A percentile compares a stretch with the other conserved stretches of the same genome.
These are phyloP conservation scores for Fragaria iinumae DNA, from an alignment of 306 rosid genomes.

Conservation along the genomic window DNA sequence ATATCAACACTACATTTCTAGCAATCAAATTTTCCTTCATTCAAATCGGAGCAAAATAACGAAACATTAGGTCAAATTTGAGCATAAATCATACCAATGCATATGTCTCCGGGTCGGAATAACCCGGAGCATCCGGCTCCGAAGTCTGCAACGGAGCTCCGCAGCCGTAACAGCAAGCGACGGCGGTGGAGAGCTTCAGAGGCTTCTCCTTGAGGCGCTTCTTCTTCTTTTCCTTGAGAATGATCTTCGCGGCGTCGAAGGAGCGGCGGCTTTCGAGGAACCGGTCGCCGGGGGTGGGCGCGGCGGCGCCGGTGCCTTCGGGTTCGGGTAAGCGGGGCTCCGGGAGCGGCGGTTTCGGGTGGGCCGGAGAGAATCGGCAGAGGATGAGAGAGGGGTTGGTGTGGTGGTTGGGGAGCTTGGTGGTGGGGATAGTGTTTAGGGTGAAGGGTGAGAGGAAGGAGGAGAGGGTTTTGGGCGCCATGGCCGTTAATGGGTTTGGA, in stretches of 20 bases:
- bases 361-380: conserved; percentile 37
- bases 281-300: conserved; percentile 78
- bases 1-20: background rate
- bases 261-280: conserved; percentile 63
- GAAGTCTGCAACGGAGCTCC: conserved; percentile 87
- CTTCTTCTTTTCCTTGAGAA: conserved; percentile 46
- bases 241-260: conserved; percentile 57
- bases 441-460: conserved; percentile 41
- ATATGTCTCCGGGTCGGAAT: conserved; percentile 60
- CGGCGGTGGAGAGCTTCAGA: conserved; percentile 40
- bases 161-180: conserved; percentile 74
- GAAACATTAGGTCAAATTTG: background rate
- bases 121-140: conserved; percentile 74
- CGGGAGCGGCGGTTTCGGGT: conserved; percentile 26
- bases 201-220: conserved; percentile 43
- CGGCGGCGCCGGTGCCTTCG: conserved; percentile 72
- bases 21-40: background rate
- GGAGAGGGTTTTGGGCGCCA: conserved; percentile 71
- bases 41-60: background rate
- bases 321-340: conserved; percentile 26
- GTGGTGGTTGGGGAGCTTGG: conserved; percentile 28
- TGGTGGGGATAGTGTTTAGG: conserved; percentile 17
- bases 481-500: conserved; percentile 7
- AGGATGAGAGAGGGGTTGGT: conserved; percentile 29
- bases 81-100: conserved; percentile 45